phyloP scores from a whole-genome alignment of 495 filamentous ascomycete genomes.

The Trichoderma erinaceum region DNA sequence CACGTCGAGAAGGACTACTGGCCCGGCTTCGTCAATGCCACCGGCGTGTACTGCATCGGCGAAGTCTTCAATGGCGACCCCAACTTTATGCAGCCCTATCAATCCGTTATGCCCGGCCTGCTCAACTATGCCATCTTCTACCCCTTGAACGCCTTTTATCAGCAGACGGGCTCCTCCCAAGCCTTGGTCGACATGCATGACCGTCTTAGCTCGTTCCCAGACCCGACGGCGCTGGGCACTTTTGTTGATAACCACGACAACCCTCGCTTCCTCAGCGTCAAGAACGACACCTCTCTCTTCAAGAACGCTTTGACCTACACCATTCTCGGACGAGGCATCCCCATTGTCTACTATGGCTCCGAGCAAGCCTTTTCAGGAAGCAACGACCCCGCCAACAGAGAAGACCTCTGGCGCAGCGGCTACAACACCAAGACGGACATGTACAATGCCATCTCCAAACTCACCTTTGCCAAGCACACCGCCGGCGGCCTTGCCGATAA shows the following conservation, averaged over 20 bases:
- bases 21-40: slow-evolving; percentile 54
- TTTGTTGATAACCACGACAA: slow-evolving; percentile 82
- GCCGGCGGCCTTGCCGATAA: slow-evolving; percentile 35
- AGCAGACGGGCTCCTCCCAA: slow-evolving; percentile 51
- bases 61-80: slow-evolving; percentile 63
- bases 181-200: slow-evolving; percentile 55
- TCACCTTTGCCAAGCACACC: slow-evolving; percentile 21
- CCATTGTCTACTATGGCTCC: slow-evolving; percentile 51
- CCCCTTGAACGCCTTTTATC: slow-evolving; percentile 56
- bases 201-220: slow-evolving; percentile 50
- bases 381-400: slow-evolving; percentile 58
- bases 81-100: slow-evolving; percentile 58
- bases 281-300: slow-evolving; percentile 49
- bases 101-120: slow-evolving; percentile 54
- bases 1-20: slow-evolving; percentile 70
- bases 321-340: slow-evolving; percentile 57
- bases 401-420: slow-evolving; percentile 64
- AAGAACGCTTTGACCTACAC: slow-evolving; percentile 67
- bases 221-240: slow-evolving; percentile 60
- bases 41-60: slow-evolving; percentile 64
- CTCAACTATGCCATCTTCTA: slow-evolving; percentile 65
- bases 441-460: slow-evolving; percentile 51
- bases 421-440: slow-evolving; percentile 55
- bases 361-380: slow-evolving; percentile 63
- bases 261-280: slow-evolving; percentile 55